Evolutionary conservation across 106 monocot species (phyloP), one percentile per base, ranked within the genome.

Genomic region (Dioscorea dumetorum): DNA sequence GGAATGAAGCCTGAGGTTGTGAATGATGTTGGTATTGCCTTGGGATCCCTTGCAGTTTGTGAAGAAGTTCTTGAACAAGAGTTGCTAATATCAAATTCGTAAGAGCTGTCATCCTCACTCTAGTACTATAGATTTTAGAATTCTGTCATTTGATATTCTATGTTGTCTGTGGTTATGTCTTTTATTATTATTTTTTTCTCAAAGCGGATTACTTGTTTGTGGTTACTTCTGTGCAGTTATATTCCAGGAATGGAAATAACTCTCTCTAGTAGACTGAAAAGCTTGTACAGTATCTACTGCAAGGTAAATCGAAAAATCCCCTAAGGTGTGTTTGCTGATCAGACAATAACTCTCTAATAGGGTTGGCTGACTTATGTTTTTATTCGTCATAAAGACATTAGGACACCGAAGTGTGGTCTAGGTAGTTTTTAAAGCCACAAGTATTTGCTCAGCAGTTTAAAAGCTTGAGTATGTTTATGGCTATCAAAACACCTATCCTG

Each of bases 231-330:
- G 17, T 76, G 68, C 84, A 94, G 95, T 61, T 95, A 95, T 73
- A 95, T 95, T 63, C 95, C 95, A 19, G 95, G 95, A 68, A 91
- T 95, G 95, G 95, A 95, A 78, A 91, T 91, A 51, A 85, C 88
- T 62, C 61, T 95, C 49, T 88, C 81, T 23, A 88, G 91, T 62
- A 73, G 91, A 66, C 70, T 95, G 57, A 95, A 95, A 78, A 95
- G 95, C 75, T 63, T 95, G 62, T 95, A 91, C 63, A 91, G 95
- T 69, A 95, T 95, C 63, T 83, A 91, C 58, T 88, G 83, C 83
- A 95, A 95, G 91, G 94, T 95, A 69, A 31, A 49, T 58, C 13
- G 19, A 34, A 14, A 14, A 18, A 10, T 41, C 41, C 41, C 6
- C 6, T 41, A 6, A 41, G 2, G 41, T 41, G 41, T 41, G 3